Conservation (phyloP, 208 protist genomes). For the Vickermania ingenoplastis region DNA sequence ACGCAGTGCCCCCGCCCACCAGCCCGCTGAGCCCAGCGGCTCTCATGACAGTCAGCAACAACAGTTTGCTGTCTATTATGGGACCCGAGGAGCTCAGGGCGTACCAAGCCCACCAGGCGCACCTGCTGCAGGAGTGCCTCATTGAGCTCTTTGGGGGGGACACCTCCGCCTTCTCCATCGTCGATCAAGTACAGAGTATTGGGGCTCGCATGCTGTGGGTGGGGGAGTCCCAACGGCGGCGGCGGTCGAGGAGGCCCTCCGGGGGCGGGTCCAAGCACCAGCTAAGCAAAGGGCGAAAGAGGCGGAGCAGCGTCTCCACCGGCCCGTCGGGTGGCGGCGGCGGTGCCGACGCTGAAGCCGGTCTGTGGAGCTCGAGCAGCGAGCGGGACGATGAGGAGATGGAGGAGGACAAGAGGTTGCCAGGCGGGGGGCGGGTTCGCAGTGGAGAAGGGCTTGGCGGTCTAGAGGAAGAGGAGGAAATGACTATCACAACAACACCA, state of each 20-base stretch:
- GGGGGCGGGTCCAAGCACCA: background rate
- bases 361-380: too few species aligned
- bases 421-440: too few species aligned
- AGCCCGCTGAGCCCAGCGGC: background rate
- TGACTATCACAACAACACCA: constrained; percentile 1
- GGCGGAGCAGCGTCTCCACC: background rate
- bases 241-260: too few species aligned
- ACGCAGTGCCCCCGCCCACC: background rate
- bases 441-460: background rate
- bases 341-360: constrained; percentile 3
- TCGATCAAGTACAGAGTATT: background rate
- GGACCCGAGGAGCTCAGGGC: constrained; percentile 3
- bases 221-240: background rate
- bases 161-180: constrained; percentile 9
- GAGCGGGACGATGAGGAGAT: background rate
- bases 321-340: background rate
- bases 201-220: background rate
- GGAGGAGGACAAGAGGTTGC: constrained; percentile 6
- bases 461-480: background rate
- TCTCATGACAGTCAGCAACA: background rate
- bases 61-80: background rate
- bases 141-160: constrained; percentile 69
- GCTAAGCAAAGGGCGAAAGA: too few species aligned
- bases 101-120: constrained; percentile 6
- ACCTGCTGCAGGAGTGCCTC: constrained; percentile 47